Percentiles rank a stretch among this genome's conserved stretches.
Conservation (phyloP, 2,329 filamentous ascomycete genomes). For the Aspergillus awamori region DNA sequence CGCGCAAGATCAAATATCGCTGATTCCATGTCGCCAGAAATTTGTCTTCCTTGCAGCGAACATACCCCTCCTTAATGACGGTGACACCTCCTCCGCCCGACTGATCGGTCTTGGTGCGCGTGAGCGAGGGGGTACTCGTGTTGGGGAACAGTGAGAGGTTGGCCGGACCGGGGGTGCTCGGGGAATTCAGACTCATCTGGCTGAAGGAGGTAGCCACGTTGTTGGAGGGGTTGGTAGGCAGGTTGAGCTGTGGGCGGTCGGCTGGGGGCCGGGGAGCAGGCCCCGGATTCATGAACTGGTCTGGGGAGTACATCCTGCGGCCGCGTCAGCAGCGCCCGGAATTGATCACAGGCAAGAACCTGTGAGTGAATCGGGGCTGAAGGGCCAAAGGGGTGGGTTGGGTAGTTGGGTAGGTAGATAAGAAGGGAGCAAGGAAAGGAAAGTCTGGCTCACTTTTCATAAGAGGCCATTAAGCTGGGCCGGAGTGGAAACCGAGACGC, state of each 20-base stretch:
- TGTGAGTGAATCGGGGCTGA: background rate
- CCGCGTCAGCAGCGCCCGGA: constrained; percentile 13
- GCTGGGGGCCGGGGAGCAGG: constrained; percentile 88
- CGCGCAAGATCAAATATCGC: constrained; percentile 87
- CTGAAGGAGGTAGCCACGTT: constrained; percentile 68
- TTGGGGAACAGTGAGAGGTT: constrained; percentile 68
- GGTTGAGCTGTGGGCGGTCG: constrained; percentile 77
- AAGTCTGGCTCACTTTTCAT: constrained; percentile 37
- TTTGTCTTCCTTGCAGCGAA: constrained; percentile 75
- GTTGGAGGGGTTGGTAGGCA: constrained; percentile 67
- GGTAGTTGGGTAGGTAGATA: no score
- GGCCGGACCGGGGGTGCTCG: constrained; percentile 55
- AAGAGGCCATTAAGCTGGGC: constrained; percentile 32
- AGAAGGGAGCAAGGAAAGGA: background rate
- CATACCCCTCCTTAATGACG: constrained; percentile 68
- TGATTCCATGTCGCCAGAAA: constrained; percentile 82
- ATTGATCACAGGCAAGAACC: background rate
- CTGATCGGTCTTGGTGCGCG: constrained; percentile 59
- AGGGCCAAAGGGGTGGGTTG: background rate
- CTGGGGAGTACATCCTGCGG: constrained; percentile 58
- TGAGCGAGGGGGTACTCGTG: constrained; percentile 72
- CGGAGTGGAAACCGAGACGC: constrained; percentile 21
- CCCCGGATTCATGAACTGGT: constrained; percentile 93
- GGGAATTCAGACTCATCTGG: constrained; percentile 71
- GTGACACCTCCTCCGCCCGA: constrained; percentile 69